Conservation (phyloP, 148 eudicot genomes). For the Dysphania ambrosioides region DNA sequence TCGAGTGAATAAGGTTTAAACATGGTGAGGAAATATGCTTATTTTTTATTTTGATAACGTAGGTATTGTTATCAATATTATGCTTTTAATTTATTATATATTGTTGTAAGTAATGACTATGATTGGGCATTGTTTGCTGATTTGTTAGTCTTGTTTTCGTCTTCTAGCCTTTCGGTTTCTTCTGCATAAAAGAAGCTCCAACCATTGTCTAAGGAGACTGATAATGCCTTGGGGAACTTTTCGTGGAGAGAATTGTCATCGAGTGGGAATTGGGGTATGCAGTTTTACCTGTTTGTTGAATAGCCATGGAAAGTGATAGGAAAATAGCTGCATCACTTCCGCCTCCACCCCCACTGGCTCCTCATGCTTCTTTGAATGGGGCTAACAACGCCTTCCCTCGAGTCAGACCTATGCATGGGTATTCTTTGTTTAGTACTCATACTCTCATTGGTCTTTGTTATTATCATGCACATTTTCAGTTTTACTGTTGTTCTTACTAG, state of each 20-base stretch:
- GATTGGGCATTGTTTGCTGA: not conserved
- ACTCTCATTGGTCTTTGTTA: conserved; percentile 1
- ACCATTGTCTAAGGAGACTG: conserved; percentile 37
- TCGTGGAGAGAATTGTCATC: conserved; percentile 40
- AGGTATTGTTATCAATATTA: not conserved
- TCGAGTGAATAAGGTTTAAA: not conserved
- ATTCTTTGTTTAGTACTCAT: conserved; percentile 21
- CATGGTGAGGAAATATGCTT: not conserved
- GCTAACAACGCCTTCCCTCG: conserved; percentile 39
- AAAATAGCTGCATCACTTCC: conserved; percentile 35
- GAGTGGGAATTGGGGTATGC: conserved; percentile 50
- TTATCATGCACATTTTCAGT: conserved; percentile 4
- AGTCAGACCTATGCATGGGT: conserved; percentile 68
- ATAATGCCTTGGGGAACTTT: conserved; percentile 70
- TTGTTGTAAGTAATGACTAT: not conserved
- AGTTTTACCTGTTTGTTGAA: conserved; percentile 35
- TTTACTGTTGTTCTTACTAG: too few species aligned
- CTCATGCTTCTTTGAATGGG: conserved; percentile 37
- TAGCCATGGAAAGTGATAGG: conserved; percentile 59
- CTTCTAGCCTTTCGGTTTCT: conserved; percentile 16
- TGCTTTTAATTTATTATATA: not conserved
- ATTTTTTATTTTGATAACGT: not conserved
- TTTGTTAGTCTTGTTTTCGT: conserved; percentile 6
- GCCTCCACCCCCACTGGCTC: conserved; percentile 22
- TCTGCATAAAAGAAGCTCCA: conserved; percentile 25